Conservation (phyloP, 805 yeast species). For the Candida xiaguanensis region DNA sequence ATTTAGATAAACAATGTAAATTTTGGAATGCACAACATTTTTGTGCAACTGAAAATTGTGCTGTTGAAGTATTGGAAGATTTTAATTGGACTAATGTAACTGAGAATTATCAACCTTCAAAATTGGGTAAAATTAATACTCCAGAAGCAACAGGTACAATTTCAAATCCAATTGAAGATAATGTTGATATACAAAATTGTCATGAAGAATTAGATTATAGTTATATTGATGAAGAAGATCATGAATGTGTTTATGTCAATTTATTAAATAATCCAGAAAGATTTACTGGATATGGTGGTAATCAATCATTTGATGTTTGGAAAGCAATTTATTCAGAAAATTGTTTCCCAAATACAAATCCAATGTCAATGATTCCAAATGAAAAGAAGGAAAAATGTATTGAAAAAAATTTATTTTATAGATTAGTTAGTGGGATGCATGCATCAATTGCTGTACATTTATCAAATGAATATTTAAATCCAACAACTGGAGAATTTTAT, state of each 20-base stretch:
- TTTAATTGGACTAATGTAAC: constrained; percentile 58
- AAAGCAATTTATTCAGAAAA: constrained; percentile 86
- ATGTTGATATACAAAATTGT: constrained; percentile 17
- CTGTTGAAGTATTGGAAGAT: constrained; percentile 75
- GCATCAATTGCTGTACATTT: constrained; percentile 93
- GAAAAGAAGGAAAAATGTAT: constrained; percentile 52
- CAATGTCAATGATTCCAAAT: constrained; percentile 28
- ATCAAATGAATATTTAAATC: constrained; percentile 69
- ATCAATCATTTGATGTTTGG: constrained; percentile 92
- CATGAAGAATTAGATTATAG: constrained; percentile 59
- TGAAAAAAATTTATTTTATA: constrained; percentile 85
- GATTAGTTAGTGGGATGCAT: constrained; percentile 89
- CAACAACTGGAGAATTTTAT: constrained; percentile 72
- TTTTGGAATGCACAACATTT: constrained; percentile 80
- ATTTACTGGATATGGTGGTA: constrained; percentile 94
- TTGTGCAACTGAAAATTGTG: constrained; percentile 85
- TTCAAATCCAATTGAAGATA: constrained; percentile 9
- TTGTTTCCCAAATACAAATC: constrained; percentile 62
- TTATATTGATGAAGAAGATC: constrained; percentile 59
- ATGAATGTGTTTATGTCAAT: constrained; percentile 79
- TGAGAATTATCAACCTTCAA: constrained; percentile 70
- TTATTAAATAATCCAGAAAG: constrained; percentile 88
- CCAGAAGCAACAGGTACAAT: constrained; percentile 14
- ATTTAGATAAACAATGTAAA: constrained; percentile 79
- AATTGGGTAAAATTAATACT: constrained; percentile 47